phyloP scores from a whole-genome alignment of 352 stramenopile genomes.

The Pythium monospermum region DNA sequence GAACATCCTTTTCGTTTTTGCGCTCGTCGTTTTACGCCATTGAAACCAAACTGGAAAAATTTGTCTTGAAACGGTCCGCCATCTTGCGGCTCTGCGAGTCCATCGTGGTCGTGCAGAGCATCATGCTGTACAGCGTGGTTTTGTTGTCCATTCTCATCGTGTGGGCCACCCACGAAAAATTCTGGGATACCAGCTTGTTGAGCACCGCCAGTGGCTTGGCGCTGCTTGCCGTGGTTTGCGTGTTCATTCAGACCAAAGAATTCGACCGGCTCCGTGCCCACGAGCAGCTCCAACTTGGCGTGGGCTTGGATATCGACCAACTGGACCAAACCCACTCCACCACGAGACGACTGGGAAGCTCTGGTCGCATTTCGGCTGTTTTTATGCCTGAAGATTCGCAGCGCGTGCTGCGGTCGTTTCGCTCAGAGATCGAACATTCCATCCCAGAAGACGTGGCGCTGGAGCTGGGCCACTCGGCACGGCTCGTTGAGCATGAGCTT shows the following conservation, averaged over 20 bases:
- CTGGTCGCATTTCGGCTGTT: constrained; percentile 3
- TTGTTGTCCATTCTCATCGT: neutral
- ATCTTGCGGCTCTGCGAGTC: constrained; percentile 58
- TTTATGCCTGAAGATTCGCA: neutral
- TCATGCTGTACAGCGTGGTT: constrained; percentile 27
- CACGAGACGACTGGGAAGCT: constrained; percentile 3
- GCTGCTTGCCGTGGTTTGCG: constrained; percentile 24
- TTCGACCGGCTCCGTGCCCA: constrained; percentile 61
- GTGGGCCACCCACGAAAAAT: neutral
- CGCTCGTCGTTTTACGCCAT: constrained; percentile 37
- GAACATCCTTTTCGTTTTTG: constrained; percentile 47
- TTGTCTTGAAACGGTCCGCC: constrained; percentile 46
- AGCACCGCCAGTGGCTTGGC: neutral
- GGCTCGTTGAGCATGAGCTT: constrained; percentile 37
- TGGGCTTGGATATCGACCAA: constrained; percentile 34
- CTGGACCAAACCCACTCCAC: neutral
- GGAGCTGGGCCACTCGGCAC: constrained; percentile 8
- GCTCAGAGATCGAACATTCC: neutral
- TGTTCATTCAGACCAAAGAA: constrained; percentile 53
- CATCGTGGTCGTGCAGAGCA: constrained; percentile 55
- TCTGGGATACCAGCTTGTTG: constrained; percentile 8
- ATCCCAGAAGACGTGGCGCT: neutral
- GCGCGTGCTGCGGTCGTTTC: neutral
- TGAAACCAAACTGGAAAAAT: constrained; percentile 27
- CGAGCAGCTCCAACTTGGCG: constrained; percentile 58